These are phyloP conservation scores for Actinidia chinensis DNA, from an alignment of 179 eudicot genomes.

Conservation along the genomic window DNA sequence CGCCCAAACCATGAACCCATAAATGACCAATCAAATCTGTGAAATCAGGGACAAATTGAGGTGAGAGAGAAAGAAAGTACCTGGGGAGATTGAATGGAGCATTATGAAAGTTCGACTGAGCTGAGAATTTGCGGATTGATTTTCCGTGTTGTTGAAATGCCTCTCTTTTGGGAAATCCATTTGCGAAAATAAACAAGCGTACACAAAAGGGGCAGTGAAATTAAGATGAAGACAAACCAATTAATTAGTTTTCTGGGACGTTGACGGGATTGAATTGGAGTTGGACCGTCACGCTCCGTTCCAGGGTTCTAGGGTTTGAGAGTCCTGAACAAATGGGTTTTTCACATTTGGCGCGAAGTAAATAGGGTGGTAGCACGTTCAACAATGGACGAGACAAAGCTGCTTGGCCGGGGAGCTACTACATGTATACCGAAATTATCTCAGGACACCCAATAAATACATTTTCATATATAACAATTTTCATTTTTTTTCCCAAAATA, in stretches of 20 bases:
- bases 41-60: neutral
- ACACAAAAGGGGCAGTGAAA: neutral
- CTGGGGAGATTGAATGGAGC: constrained; percentile 16
- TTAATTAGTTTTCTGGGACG: neutral
- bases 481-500: too few species aligned
- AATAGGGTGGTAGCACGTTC: neutral
- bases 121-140: neutral
- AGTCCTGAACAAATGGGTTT: too few species aligned
- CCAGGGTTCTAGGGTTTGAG: neutral
- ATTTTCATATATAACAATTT: too few species aligned
- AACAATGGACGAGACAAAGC: too few species aligned
- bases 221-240: neutral
- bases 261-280: neutral
- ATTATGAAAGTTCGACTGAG: constrained; percentile 10
- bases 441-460: too few species aligned
- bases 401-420: too few species aligned
- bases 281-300: neutral
- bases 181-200: neutral
- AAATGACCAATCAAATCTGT: neutral
- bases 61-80: neutral
- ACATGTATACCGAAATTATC: too few species aligned
- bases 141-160: neutral
- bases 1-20: constrained; percentile 2
- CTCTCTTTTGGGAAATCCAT: neutral
- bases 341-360: constrained; percentile 1